phyloP scores from a whole-genome alignment of 106 monocot species.

The Phalaenopsis equestris region DNA sequence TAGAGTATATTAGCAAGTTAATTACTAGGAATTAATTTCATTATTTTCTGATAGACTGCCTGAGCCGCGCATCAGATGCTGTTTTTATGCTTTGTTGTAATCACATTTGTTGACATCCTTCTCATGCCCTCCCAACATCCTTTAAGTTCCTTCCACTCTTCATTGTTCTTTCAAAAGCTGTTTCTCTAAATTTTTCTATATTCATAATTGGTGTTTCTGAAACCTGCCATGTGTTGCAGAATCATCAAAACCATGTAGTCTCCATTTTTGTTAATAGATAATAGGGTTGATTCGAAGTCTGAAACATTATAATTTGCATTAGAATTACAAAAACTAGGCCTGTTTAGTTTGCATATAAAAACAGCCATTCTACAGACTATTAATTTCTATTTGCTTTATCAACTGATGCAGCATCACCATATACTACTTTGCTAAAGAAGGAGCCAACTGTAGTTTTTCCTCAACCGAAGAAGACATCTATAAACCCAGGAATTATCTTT shows the following conservation, averaged over 20 bases:
- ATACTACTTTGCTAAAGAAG: slow-evolving; percentile 94
- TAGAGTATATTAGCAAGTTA: too few relatives aligned
- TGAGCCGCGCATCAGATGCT: too few relatives aligned
- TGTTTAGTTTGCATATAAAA: background rate
- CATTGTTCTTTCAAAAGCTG: background rate
- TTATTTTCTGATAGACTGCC: too few relatives aligned
- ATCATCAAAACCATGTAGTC: background rate
- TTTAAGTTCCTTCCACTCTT: too few relatives aligned
- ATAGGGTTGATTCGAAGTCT: background rate
- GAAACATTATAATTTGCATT: background rate
- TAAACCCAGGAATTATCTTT: slow-evolving; percentile 36
- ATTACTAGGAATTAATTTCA: too few relatives aligned
- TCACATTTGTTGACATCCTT: too few relatives aligned
- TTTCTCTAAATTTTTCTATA: background rate
- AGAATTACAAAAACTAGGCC: background rate
- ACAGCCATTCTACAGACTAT: background rate
- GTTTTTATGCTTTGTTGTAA: too few relatives aligned
- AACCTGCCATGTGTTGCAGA: background rate
- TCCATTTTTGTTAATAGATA: background rate
- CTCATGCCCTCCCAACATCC: too few relatives aligned
- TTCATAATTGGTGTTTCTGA: background rate
- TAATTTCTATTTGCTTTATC: background rate
- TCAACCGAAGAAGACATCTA: slow-evolving; percentile 34
- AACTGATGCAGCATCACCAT: slow-evolving; percentile 58
- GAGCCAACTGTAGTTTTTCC: slow-evolving; percentile 28